Evolutionary conservation across 2,329 filamentous ascomycete species (phyloP), one percentile per base, ranked within the genome.

Genomic region (Fusarium scirpi): DNA sequence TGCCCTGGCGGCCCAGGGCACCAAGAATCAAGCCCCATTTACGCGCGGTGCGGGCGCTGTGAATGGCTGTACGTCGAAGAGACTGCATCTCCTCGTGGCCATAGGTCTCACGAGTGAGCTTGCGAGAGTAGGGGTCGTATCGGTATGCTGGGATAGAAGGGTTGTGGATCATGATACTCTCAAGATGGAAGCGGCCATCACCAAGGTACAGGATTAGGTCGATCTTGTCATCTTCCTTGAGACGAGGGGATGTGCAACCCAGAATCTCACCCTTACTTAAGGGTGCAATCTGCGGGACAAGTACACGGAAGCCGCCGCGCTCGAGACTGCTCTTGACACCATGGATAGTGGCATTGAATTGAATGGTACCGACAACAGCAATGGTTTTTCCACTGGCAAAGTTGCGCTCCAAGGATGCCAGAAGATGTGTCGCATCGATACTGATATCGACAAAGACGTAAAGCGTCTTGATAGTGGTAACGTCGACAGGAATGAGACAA

Each of bases 161-260:
- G 81, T 99, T 99, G 78, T 98, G 96, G 72, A 99, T 99, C 95
- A 99, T 99, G 76, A 97, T 95, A 76, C 93, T 97, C 81, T 99
- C 96, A 45, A 99, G 91, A 79, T 99, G 96, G 84, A 98, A 98
- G 63, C 94, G 89, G 15, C 94, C 94, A 77, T 98, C 94, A 48
- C 94, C 94, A 16, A 98, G 89, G 78, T 98, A 98, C 3, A 98
- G 84, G 47, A 98, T 91, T 69, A 94, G 81, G 77, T 97, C 93
- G 24, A 94, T 88, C 44, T 81, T 82, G 48, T 87, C 86, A 13
- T 84, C 84, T 13, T 86, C 80, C 16, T 84, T 78, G 5, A 95
- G 84, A 24, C 87, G 87, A 0, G 96, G 96, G 1, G 94, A 97
- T 10, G 96, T 99, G 80, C 96, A 99, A n/a, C 96, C 96, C 2